Evolutionary conservation across 2,329 filamentous ascomycete genomes (phyloP).

Genomic region (Aureobasidium sp.): DNA sequence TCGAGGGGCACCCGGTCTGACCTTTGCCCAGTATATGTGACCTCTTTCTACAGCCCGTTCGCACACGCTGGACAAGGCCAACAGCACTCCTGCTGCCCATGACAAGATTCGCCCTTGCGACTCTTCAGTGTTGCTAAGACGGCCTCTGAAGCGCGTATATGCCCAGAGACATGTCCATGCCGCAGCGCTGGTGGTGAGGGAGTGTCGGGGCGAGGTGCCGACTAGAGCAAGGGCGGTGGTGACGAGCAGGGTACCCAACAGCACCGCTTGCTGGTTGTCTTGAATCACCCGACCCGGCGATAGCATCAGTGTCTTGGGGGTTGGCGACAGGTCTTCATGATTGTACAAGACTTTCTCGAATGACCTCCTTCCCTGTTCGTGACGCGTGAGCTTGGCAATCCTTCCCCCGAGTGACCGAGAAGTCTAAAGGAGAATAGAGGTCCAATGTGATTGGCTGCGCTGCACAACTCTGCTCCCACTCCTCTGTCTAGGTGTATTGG

Average conservation of each 20-base stretch:
- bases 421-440: background rate
- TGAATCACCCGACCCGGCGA: conserved; percentile 6
- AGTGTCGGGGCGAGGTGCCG: conserved; percentile 31
- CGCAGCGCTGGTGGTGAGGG: conserved; percentile 35
- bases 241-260: conserved; percentile 23
- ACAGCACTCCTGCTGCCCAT: conserved; percentile 35
- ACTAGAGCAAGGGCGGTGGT: conserved; percentile 28
- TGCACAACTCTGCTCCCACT: background rate
- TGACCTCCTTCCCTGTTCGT: background rate
- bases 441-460: background rate
- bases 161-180: conserved; percentile 37
- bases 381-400: conserved; percentile 8
- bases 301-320: background rate
- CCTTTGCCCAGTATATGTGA: conserved; percentile 40
- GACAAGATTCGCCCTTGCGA: conserved; percentile 23
- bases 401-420: background rate
- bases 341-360: background rate
- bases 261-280: conserved; percentile 10
- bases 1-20: conserved; percentile 18
- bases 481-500: background rate
- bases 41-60: conserved; percentile 37
- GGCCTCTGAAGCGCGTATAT: conserved; percentile 23
- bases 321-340: background rate
- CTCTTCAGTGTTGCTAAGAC: conserved; percentile 9
- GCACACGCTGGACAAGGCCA: conserved; percentile 36